These are phyloP conservation scores for Aspergillus tanneri DNA, from an alignment of 2,329 filamentous ascomycete species.

Conservation along the genomic window DNA sequence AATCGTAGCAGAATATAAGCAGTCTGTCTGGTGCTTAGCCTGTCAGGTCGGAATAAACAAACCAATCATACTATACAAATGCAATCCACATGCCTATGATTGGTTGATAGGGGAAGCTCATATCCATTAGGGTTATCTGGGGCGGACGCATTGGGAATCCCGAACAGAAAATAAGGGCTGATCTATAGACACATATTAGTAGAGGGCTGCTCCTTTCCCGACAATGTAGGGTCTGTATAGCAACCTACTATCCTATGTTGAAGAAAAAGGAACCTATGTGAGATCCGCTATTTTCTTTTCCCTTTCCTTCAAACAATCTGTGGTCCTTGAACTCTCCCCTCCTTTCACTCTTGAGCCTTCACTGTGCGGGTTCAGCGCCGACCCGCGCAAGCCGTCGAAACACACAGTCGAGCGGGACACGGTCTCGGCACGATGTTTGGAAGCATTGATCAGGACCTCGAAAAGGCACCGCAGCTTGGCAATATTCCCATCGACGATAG, in stretches of 20 bases:
- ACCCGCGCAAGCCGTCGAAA: conserved; percentile 8
- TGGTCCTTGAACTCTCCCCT: conserved; percentile 11
- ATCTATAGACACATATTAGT: conserved; percentile 14
- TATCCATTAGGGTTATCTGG: conserved; percentile 6
- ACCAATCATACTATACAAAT: too few relatives aligned
- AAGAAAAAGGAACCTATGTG: conserved; percentile 24
- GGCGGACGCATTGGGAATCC: conserved; percentile 4
- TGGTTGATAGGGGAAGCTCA: conserved; percentile 1
- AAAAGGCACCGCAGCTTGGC: conserved; percentile 34
- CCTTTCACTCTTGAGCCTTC: conserved; percentile 19
- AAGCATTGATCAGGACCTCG: conserved; percentile 28
- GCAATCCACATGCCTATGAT: neutral
- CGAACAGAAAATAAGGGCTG: conserved; percentile 12
- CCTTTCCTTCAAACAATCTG: conserved; percentile 3
- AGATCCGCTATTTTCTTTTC: conserved; percentile 6
- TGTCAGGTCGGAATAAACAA: neutral
- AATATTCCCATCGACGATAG: conserved; percentile 33
- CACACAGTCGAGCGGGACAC: conserved; percentile 13
- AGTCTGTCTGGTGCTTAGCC: conserved; percentile 8
- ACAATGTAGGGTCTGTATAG: too few relatives aligned
- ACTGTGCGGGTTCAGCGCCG: conserved; percentile 11
- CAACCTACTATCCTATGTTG: conserved; percentile 6
- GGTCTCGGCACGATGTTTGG: conserved; percentile 22
- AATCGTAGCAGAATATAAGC: neutral
- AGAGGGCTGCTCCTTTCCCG: too few relatives aligned